Percentiles rank a stretch among this genome's conserved stretches.
Conservation (phyloP, 306 rosid species). For the Gastrolobium bilobum region DNA sequence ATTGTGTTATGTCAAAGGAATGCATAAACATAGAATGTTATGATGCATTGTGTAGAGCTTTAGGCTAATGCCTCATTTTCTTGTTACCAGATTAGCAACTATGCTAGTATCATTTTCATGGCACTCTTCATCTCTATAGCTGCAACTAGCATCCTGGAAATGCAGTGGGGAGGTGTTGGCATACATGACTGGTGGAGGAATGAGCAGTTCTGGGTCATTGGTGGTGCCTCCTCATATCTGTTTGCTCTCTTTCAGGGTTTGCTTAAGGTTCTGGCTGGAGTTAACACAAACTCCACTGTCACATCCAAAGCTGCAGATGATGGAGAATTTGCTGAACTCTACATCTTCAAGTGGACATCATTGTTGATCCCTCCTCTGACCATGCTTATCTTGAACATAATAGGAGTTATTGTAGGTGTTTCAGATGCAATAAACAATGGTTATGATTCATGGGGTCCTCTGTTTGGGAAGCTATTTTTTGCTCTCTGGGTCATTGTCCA, state of each 20-base stretch:
- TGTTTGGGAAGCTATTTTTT: constrained; percentile 82
- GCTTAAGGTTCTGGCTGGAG: constrained; percentile 94
- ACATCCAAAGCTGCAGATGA: constrained; percentile 93
- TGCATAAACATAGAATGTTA: not conserved
- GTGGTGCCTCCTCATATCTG: constrained; percentile 86
- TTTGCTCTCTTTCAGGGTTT: constrained; percentile 91
- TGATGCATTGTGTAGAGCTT: constrained; percentile 7
- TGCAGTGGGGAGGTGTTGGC: constrained; percentile 97
- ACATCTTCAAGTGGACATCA: constrained; percentile 94
- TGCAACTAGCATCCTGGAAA: constrained; percentile 84
- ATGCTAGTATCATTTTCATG: constrained; percentile 83
- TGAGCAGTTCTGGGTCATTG: constrained; percentile 97
- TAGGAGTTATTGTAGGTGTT: constrained; percentile 84
- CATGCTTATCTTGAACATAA: constrained; percentile 79
- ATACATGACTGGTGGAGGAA: constrained; percentile 98
- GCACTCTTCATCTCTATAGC: constrained; percentile 91
- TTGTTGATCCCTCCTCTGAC: constrained; percentile 84
- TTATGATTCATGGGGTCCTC: constrained; percentile 96
- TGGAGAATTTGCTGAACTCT: constrained; percentile 87
- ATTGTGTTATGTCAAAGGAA: not conserved
- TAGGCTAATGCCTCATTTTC: constrained; percentile 34
- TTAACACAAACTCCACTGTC: constrained; percentile 88
- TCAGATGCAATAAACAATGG: constrained; percentile 95
- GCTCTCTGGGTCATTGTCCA: constrained; percentile 95
- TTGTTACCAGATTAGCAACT: constrained; percentile 84